A percentile compares a stretch with the other conserved stretches of the same genome.
Conservation (phyloP, 2,329 filamentous ascomycete species). For the Plenodomus biglobosus region DNA sequence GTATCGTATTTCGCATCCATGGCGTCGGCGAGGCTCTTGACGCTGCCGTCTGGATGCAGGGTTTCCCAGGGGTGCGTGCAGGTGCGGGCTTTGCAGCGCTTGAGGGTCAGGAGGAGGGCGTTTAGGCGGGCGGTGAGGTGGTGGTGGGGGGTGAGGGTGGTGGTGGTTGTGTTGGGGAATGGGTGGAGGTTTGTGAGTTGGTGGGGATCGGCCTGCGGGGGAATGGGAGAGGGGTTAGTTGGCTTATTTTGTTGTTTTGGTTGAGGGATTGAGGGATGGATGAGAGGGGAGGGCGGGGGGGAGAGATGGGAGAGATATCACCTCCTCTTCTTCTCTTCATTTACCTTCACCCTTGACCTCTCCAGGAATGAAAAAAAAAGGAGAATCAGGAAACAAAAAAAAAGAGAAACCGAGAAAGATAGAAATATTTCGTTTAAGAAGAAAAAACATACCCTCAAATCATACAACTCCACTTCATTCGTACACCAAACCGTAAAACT, state of each 20-base stretch:
- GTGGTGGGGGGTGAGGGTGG: constrained; percentile 3
- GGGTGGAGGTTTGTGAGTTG: constrained; percentile 42
- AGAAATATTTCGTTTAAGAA: neutral
- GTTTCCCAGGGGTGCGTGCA: constrained; percentile 61
- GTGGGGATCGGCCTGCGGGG: constrained; percentile 32
- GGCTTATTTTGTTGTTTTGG: too few relatives aligned
- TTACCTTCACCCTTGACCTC: too few relatives aligned
- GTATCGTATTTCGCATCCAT: constrained; percentile 52
- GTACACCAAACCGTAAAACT: constrained; percentile 72
- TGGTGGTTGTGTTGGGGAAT: constrained; percentile 1
- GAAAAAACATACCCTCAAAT: constrained; percentile 53
- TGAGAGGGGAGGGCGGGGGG: too few relatives aligned
- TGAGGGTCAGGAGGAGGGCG: constrained; percentile 61
- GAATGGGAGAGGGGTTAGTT: too few relatives aligned
- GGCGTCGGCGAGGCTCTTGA: constrained; percentile 56
- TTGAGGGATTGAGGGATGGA: too few relatives aligned
- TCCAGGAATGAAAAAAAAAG: neutral
- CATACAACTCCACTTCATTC: constrained; percentile 68
- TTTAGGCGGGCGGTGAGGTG: constrained; percentile 47
- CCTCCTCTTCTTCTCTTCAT: too few relatives aligned
- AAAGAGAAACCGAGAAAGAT: neutral
- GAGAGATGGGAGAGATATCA: too few relatives aligned
- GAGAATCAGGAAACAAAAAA: neutral
- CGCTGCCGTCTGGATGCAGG: constrained; percentile 57
- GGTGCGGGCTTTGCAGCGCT: constrained; percentile 59